A percentile compares a stretch with the other conserved stretches of the same genome.
These are phyloP conservation scores for Malassezia nana DNA, from an alignment of 1,284 basidiomycete genomes.

Conservation along the genomic window DNA sequence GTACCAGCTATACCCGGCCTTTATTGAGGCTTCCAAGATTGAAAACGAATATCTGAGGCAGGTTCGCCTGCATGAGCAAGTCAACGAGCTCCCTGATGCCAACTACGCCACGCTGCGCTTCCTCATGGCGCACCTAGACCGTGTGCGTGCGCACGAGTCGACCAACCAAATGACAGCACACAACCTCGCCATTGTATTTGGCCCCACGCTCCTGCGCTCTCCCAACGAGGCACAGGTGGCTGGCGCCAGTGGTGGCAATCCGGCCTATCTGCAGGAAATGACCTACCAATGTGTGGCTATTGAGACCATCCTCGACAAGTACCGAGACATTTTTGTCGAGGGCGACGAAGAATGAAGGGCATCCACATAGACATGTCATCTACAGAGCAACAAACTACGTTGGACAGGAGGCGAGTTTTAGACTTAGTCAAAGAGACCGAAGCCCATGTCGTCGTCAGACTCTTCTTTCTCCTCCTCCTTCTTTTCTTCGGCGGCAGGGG, in stretches of 20 bases:
- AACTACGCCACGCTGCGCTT: constrained; percentile 96
- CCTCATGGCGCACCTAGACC: constrained; percentile 82
- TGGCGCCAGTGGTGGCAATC: constrained; percentile 9
- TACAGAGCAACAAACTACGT: background rate
- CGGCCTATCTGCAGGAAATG: constrained; percentile 41
- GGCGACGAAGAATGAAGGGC: constrained; percentile 19
- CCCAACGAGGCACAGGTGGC: constrained; percentile 19
- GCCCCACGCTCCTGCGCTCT: constrained; percentile 63
- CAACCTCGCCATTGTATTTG: constrained; percentile 93
- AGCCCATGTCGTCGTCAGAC: constrained; percentile 47
- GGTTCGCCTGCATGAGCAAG: constrained; percentile 86
- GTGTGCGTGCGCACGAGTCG: constrained; percentile 26
- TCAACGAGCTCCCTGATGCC: constrained; percentile 93
- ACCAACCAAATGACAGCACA: constrained; percentile 86
- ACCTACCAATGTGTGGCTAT: constrained; percentile 41
- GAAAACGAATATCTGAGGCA: constrained; percentile 59
- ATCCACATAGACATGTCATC: background rate
- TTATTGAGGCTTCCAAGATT: constrained; percentile 89
- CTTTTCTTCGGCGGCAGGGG: constrained; percentile 56
- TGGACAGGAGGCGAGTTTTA: constrained; percentile 3
- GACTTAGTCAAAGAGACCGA: constrained; percentile 46
- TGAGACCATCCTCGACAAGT: constrained; percentile 45
- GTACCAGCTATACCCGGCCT: constrained; percentile 69
- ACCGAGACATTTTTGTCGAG: constrained; percentile 43
- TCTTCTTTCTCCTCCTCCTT: constrained; percentile 48